Base-by-base conservation (phyloP, 2,329 filamentous ascomycete species). In the Fusarium keratoplasticum region DNA sequence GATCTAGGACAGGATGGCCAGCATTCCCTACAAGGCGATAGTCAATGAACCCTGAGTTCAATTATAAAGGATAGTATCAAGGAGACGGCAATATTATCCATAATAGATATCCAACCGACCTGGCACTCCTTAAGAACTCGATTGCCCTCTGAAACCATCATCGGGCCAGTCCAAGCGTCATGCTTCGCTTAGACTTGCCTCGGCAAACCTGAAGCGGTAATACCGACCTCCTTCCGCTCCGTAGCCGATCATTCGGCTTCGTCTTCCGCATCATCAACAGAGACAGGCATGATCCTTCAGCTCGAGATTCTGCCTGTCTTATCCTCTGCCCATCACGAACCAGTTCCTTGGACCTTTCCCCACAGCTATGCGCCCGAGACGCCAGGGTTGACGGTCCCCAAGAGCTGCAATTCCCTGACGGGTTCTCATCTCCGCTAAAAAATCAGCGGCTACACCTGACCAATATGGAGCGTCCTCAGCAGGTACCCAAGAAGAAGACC, bases 401-500 rank as follows among this genome's bases (percentile, higher is more conserved):
- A 20, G 27, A 8, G 47, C 1, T 52, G 27, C 18, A 1, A 31
- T 31, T 54, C 47, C 27, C 27, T 20, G 47, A 54, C 10, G 18
- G 47, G 42, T 47, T 47, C 42, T 16, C 4, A 31, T 54, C 47
- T 54, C 47, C 47, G 27, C 47, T 54, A 54, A 54, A 54, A 54
- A 54, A 54, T 54, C 87, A 87, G n/a, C 74, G 76, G 72, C 73
- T 78, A 42, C 72, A 66, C 36, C 71, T 78, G 60, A 72, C 77
- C 42, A 25, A 64, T 35, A 77, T 77, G 76, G 67, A 76, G 14
- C 57, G 16, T n/a, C 22, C 20, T 54, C 69, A 64, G 50, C 42
- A 16, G n/a, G 35, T 29, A 16, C 25, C 47, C 16, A 59, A 71
- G 52, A 82, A 82, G 72, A 78, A 80, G 14, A 81, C 78, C 50